Conservation (phyloP, 2,329 filamentous ascomycete genomes). For the Ramularia endophylla region DNA sequence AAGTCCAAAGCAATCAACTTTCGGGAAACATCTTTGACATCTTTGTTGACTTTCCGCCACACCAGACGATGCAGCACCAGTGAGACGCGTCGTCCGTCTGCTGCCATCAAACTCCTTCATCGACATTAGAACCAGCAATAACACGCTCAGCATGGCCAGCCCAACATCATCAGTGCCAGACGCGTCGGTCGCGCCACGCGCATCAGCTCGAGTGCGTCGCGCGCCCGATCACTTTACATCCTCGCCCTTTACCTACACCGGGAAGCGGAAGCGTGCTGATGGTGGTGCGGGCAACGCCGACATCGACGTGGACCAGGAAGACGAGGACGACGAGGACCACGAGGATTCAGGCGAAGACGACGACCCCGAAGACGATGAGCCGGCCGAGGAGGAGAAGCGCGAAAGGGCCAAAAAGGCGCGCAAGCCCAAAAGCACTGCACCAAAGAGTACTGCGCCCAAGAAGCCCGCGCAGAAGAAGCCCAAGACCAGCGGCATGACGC, state of each 20-base stretch:
- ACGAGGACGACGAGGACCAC: conserved; percentile 23
- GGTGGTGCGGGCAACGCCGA: conserved; percentile 32
- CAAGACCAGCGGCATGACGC: conserved; percentile 49
- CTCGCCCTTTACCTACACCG: conserved; percentile 24
- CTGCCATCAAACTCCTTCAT: too few species aligned
- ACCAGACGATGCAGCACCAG: too few species aligned
- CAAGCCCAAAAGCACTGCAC: conserved; percentile 26
- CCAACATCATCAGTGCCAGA: conserved; percentile 18
- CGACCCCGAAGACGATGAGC: conserved; percentile 32
- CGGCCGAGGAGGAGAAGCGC: conserved; percentile 46
- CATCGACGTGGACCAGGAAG: conserved; percentile 30
- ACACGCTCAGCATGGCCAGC: conserved; percentile 10
- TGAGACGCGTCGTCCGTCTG: too few species aligned
- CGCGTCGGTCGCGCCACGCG: conserved; percentile 51
- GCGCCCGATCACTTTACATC: conserved; percentile 29
- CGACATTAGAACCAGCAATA: neutral
- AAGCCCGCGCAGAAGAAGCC: conserved; percentile 47
- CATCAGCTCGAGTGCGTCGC: conserved; percentile 50
- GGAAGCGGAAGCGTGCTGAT: conserved; percentile 46
- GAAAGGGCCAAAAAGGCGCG: conserved; percentile 31
- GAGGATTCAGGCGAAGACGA: conserved; percentile 32
- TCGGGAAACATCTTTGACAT: too few species aligned
- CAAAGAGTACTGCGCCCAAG: conserved; percentile 26
- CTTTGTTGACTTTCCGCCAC: too few species aligned
- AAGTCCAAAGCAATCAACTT: too few species aligned